phyloP scores from a whole-genome alignment of 169 alveolate genomes.

The Plasmodium cynomolgi region DNA sequence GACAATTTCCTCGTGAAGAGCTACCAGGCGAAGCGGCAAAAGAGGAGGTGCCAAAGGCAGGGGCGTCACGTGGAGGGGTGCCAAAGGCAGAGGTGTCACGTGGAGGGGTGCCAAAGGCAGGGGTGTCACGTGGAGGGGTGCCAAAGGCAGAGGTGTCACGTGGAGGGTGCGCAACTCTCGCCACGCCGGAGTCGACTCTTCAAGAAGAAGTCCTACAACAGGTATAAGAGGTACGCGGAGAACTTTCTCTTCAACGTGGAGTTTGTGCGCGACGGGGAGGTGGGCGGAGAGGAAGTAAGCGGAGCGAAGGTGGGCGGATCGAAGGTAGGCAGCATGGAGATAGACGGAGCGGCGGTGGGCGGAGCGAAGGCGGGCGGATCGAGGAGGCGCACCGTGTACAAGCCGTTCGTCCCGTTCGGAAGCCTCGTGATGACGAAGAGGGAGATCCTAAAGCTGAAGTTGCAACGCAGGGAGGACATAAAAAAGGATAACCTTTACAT shows the following conservation, averaged over 20 bases:
- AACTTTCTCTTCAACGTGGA: slow-evolving; percentile 17
- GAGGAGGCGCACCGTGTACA: slow-evolving; percentile 8
- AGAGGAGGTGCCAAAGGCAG: not conserved
- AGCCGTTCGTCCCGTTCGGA: slow-evolving; percentile 71
- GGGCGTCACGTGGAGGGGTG: not conserved
- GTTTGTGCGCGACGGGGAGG: not conserved
- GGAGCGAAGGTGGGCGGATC: too few relatives aligned
- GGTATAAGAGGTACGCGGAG: slow-evolving; percentile 60
- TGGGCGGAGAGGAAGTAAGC: not conserved
- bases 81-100: not conserved
- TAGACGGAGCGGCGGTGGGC: not conserved
- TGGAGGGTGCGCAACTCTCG: not conserved
- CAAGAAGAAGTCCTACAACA: slow-evolving; percentile 42
- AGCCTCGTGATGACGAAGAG: slow-evolving; percentile 58
- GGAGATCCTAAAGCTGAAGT: slow-evolving; percentile 6
- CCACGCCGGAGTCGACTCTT: not conserved
- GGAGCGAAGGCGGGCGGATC: not conserved
- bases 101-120: not conserved
- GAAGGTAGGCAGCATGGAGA: too few relatives aligned
- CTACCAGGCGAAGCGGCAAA: not conserved
- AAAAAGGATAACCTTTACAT: slow-evolving; percentile 45
- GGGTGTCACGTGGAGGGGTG: not conserved
- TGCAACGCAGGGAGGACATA: not conserved
- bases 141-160: not conserved
- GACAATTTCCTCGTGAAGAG: slow-evolving; percentile 12